Evolutionary conservation across 495 filamentous ascomycete genomes (phyloP).

Genomic region (Staphylotrichum tortipilum): DNA sequence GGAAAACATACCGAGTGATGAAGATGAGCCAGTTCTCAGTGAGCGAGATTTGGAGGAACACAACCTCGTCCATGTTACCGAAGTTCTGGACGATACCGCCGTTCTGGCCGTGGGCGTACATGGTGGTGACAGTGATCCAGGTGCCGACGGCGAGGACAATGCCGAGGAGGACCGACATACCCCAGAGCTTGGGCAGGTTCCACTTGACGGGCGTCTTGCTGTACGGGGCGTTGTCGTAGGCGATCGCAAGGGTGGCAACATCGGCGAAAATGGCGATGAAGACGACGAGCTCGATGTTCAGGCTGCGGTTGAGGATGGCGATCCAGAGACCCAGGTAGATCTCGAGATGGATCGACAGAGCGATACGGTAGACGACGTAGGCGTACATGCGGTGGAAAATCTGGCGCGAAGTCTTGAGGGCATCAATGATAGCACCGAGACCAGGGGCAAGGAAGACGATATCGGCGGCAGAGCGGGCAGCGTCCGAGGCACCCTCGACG

Average conservation of each 20-base stretch:
- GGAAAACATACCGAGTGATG: constrained; percentile 53
- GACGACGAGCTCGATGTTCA: constrained; percentile 80
- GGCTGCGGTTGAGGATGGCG: constrained; percentile 67
- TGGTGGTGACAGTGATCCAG: constrained; percentile 76
- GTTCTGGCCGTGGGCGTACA: constrained; percentile 54
- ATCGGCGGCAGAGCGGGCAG: constrained; percentile 85
- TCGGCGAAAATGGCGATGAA: constrained; percentile 94
- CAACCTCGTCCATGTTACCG: constrained; percentile 68
- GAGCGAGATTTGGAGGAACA: constrained; percentile 85
- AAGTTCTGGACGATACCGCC: constrained; percentile 83
- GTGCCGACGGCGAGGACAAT: constrained; percentile 70
- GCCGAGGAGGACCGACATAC: constrained; percentile 77
- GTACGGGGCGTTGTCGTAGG: constrained; percentile 88
- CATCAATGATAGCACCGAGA: constrained; percentile 86
- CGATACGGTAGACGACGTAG: constrained; percentile 94
- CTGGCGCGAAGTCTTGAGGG: constrained; percentile 86
- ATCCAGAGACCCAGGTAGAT: constrained; percentile 90
- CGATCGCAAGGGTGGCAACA: constrained; percentile 85
- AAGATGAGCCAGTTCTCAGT: constrained; percentile 97
- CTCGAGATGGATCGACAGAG: constrained; percentile 80
- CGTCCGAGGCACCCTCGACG: constrained; percentile 87
- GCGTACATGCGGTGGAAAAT: constrained; percentile 98
- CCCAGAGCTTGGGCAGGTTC: constrained; percentile 90
- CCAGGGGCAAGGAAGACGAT: constrained; percentile 89
- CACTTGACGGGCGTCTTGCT: constrained; percentile 83